Evolutionary conservation across 257 asterid genomes (phyloP), one percentile per base, ranked within the genome.

Genomic region (Plantago ovata): DNA sequence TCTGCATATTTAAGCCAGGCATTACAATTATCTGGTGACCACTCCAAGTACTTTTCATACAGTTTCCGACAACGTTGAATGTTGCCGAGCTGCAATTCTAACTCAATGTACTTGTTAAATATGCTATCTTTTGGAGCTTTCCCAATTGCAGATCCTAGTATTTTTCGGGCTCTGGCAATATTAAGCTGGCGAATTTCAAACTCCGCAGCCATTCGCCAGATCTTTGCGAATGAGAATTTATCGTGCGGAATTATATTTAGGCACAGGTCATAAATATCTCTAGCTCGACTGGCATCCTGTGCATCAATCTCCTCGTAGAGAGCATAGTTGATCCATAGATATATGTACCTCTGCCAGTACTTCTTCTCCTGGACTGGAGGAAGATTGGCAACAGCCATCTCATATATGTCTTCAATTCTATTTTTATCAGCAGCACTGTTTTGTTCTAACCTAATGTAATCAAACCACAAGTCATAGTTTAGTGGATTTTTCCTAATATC

Each of bases 281-380:
- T 80, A 13, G 98, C 79, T 1, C 94, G 94, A 40, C 81, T 85
- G 75, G 80, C 68, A 64, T 91, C 92, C 53, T 80, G 69, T 10
- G 93, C 94, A 47, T 91, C 98, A 46, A 91, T 86, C 80, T 87
- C 98, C 73, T 85, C 96, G 21, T 79, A 91, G 56, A 91, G 66
- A 36, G 80, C 95, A 80, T 91, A 87, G 62, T 87, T 91, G 56
- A 91, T 78, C 96, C 98, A 91, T 62, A 87, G 58, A 73, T 91
- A 91, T 24, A 91, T 85, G 61, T 91, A 91, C 13, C 96, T 81
- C 75, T 87, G 92, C 96, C 96, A 91, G 64, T 79, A 85, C 10
- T 89, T 85, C 78, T 91, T 91, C 79, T 91, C 96, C 65, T 78
- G 84, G 52, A 94, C 94, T 51, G 96, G 96, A 57, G 98, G 96